phyloP scores from a whole-genome alignment of 352 stramenopile species.

The Phytophthora syringae region DNA sequence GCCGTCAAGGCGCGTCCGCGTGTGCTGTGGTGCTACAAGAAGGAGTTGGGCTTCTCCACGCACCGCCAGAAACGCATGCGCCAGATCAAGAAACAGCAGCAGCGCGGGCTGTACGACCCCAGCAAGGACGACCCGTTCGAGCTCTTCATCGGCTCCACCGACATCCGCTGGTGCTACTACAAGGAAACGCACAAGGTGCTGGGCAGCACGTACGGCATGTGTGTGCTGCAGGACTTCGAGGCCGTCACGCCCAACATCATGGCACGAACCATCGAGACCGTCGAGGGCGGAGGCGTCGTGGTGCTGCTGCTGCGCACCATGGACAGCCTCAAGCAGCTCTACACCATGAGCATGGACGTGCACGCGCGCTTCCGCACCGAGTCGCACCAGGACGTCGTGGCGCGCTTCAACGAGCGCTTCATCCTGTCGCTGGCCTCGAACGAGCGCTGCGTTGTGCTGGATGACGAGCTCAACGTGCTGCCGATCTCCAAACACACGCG shows the following conservation, averaged over 20 bases:
- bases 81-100: conserved; percentile 96
- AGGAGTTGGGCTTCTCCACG: conserved; percentile 99
- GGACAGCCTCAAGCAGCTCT: conserved; percentile 98
- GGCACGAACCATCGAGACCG: conserved; percentile 99
- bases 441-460: conserved; percentile 96
- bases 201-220: conserved; percentile 98
- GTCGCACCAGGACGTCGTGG: conserved; percentile 95
- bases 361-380: conserved; percentile 92
- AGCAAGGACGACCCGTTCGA: conserved; percentile 98
- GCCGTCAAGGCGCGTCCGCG: conserved; percentile 94
- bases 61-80: conserved; percentile 95
- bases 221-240: conserved; percentile 99
- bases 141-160: conserved; percentile 98
- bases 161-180: conserved; percentile 99
- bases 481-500: conserved; percentile 94
- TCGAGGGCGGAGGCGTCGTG: conserved; percentile 97
- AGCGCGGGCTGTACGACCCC: conserved; percentile 92
- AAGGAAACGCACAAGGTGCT: conserved; percentile 99
- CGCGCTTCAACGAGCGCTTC: conserved; percentile 99
- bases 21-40: conserved; percentile 99
- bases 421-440: conserved; percentile 97
- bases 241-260: conserved; percentile 99
- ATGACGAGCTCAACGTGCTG: conserved; percentile 99
- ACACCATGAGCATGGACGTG: conserved; percentile 99
- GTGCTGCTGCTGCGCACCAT: conserved; percentile 98